Base-by-base conservation (phyloP, 805 yeast species). In the Gaillardinia entomophila region DNA sequence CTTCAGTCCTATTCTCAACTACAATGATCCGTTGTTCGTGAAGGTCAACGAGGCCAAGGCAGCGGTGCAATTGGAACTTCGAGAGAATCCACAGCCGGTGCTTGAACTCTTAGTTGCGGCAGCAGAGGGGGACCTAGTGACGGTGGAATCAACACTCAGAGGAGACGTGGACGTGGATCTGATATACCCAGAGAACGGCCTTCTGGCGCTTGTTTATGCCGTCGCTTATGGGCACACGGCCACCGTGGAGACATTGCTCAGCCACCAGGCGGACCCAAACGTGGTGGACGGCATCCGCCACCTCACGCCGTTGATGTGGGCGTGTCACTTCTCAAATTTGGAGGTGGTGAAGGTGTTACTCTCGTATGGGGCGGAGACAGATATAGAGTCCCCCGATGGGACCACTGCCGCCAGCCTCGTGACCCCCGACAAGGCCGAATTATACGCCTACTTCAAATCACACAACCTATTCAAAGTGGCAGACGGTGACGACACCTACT, bases 251-350 rank as follows among this genome's bases (percentile, higher is more conserved):
- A 35, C 49, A 12, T 48, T 77, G 1, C 50, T 79, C 14, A 43
- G 63, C 15, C 60, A 66, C 27, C 46, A 53, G 11, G 73, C 64
- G 4, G 76, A 75, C 43, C 66, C 74, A 6, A 78, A 79, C 44
- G 43, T 60, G 24, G 46, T 55, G 6, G 89, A 81, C 43, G 57
- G 66, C 2, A 51, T 73, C 16, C 39, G 43, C 24, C 66, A 73
- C 2, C 78, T 75, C 54, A 72, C 86, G 0, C 86, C 96, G 8
- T 55, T 84, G 28, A 85, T 84, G 92, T 86, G 95, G 95, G 89
- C 94, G 1, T 75, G 85, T 3, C 72, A 78, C 43, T 66, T 79
- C 42, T 72, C 77, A 33, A 74, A 75, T 33, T 54, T 71, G 37
- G 66, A 69, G 10, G 66, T 81, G 28, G 78, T 75, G 12, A 71